Conservation (phyloP, 305 asterid species). For the Fraxinus sp. region DNA sequence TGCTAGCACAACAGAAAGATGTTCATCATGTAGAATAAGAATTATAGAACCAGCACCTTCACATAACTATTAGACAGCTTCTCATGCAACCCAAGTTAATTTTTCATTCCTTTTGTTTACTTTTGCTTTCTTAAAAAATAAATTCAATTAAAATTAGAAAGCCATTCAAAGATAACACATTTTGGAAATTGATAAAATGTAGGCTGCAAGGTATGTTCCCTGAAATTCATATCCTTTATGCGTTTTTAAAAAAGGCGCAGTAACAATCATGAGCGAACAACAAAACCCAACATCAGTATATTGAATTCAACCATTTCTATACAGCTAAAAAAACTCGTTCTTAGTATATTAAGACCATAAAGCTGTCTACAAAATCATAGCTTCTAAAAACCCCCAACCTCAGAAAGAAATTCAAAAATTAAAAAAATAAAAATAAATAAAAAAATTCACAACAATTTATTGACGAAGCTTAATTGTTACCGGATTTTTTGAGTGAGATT, state of each 20-base stretch:
- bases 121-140: not conserved
- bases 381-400: not conserved
- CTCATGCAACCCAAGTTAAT: not conserved
- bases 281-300: not conserved
- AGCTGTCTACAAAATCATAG: not conserved
- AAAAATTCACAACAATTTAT: not conserved
- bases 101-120: not conserved
- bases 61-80: not conserved
- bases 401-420: not conserved
- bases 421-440: not conserved
- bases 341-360: not conserved
- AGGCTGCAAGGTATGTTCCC: not conserved
- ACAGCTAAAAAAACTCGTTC: not conserved
- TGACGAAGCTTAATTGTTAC: constrained; percentile 30
- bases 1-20: constrained; percentile 30
- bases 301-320: not conserved
- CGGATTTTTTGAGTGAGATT: constrained; percentile 58
- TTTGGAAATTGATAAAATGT: not conserved
- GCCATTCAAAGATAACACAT: not conserved
- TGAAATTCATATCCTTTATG: not conserved
- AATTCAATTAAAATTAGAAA: not conserved
- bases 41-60: not conserved
- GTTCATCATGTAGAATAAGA: not conserved
- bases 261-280: not conserved
- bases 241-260: not conserved